Evolutionary conservation across 2,329 filamentous ascomycete genomes (phyloP), one percentile per base, ranked within the genome.

Genomic region (Penicillium vulpinum): DNA sequence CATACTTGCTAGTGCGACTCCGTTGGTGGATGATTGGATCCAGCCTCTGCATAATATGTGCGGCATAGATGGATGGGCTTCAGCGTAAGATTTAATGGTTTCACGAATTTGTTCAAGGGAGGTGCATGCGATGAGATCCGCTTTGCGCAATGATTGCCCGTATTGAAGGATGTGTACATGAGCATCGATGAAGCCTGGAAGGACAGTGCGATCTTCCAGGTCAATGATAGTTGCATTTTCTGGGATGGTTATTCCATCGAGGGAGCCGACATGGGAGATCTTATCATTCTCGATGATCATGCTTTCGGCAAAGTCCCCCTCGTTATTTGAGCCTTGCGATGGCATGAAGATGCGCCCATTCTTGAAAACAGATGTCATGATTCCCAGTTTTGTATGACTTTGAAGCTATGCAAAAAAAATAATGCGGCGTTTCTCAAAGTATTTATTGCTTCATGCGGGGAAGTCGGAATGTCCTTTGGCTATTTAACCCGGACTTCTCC

Each of bases 81-180:
- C 62, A 1, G 78, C 79, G 50, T 75, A 79, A 0, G 65, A 53
- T n/a, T 63, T 71, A 62, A 82, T 80, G 0, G 70, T 66, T 3
- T 61, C 54, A 3, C 75, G 75, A 26, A 82, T 81, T 13, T 80
- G 75, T 6, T 67, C 70, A 1, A 82, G 66, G 15, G 74, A 73
- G 28, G 71, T 72, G 53, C 79, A 80, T 1, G 69, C 63, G 29
- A 77, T 71, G 11, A 82, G 68, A 51, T 76, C 64, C 29, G 80
- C 69, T 64, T 80, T 80, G 31, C 73, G 70, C 3, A 81, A 70
- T 0, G 79, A 77, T n/a, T 77, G 72, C 0, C 79, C 79, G n/a
- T 80, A 77, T n/a, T 80, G 70, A 5, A 82, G 63, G 28, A 82
- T 73, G 58, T 82, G 80, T 66, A 80, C 78, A 52, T 82, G 80